phyloP scores from a whole-genome alignment of 768 basidiomycete species.

The Boletus subcaerulescens region DNA sequence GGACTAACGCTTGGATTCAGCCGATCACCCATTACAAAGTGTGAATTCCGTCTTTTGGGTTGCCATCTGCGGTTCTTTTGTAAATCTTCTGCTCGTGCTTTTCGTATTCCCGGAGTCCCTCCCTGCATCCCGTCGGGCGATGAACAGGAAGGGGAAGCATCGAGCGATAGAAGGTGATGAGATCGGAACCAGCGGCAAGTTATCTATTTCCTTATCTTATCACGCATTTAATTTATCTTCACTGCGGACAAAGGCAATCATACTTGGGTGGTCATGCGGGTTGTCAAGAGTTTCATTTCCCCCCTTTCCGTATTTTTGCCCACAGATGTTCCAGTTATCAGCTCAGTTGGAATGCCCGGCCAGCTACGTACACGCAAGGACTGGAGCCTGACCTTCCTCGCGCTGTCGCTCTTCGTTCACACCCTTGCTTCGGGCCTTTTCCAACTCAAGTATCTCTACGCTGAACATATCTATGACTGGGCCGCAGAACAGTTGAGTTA shows the following conservation, averaged over 20 bases:
- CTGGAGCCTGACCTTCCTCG: constrained; percentile 73
- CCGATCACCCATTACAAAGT: constrained; percentile 34
- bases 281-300: constrained; percentile 48
- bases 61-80: constrained; percentile 40
- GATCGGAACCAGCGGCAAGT: constrained; percentile 10
- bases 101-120: constrained; percentile 62
- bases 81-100: constrained; percentile 56
- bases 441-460: constrained; percentile 76
- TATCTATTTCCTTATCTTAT: background rate
- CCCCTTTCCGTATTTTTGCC: constrained; percentile 75
- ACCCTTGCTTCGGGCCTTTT: constrained; percentile 68
- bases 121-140: constrained; percentile 26
- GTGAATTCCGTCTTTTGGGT: constrained; percentile 56
- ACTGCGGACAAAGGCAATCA: background rate
- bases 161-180: constrained; percentile 19
- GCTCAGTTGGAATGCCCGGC: constrained; percentile 55
- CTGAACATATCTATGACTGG: constrained; percentile 70
- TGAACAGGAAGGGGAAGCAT: constrained; percentile 30
- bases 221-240: background rate
- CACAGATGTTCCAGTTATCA: constrained; percentile 39
- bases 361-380: constrained; percentile 56
- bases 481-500: constrained; percentile 65
- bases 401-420: constrained; percentile 59
- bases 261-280: constrained; percentile 15
- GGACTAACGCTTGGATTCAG: constrained; percentile 13